phyloP scores from a whole-genome alignment of 805 yeast genomes.

The Starmerella potacharoeniae region DNA sequence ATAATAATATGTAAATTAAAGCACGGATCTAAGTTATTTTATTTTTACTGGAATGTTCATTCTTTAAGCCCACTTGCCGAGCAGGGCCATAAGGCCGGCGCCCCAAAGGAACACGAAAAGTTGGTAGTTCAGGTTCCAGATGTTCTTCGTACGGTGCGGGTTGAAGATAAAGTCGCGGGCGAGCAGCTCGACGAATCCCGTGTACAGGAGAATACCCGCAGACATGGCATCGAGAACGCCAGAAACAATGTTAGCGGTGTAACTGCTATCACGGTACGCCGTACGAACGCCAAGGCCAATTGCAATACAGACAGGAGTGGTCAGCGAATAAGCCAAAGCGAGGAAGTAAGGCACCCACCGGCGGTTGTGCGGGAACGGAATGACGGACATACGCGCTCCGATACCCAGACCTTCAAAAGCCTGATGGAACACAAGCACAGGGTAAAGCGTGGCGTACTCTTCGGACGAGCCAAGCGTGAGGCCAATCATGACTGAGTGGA shows the following conservation, averaged over 20 bases:
- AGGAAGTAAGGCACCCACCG: conserved; percentile 43
- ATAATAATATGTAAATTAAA: too few species aligned
- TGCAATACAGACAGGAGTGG: conserved; percentile 61
- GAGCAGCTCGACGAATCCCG: conserved; percentile 62
- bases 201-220: conserved; percentile 59
- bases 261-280: conserved; percentile 44
- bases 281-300: conserved; percentile 61
- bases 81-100: conserved; percentile 58
- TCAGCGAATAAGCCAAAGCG: conserved; percentile 42
- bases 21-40: too few species aligned
- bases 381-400: conserved; percentile 55
- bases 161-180: conserved; percentile 59
- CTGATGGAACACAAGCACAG: conserved; percentile 63
- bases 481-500: conserved; percentile 69
- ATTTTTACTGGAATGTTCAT: background rate
- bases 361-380: conserved; percentile 41
- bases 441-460: conserved; percentile 50
- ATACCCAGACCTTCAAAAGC: conserved; percentile 70
- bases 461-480: conserved; percentile 54
- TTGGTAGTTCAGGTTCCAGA: conserved; percentile 34
- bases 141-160: conserved; percentile 34
- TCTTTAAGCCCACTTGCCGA: conserved; percentile 60
- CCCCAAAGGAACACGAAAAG: conserved; percentile 41
- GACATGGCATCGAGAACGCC: conserved; percentile 63
- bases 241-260: conserved; percentile 42